Conservation (phyloP, 1,284 basidiomycete genomes). For the Microbotryum silenes-acaulis region DNA sequence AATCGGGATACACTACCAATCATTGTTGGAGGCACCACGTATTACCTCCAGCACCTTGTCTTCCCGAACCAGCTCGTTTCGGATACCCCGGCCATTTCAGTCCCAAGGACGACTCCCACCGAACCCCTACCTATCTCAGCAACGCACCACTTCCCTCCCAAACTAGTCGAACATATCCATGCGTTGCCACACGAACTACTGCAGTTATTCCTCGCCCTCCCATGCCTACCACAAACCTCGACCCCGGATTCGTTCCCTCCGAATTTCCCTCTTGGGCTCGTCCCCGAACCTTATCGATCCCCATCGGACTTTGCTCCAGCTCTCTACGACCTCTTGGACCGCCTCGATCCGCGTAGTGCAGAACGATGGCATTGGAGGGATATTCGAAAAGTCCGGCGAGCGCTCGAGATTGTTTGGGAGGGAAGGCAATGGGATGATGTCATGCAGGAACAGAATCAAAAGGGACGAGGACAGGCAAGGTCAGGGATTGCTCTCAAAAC, state of each 20-base stretch:
- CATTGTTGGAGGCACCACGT: slow-evolving; percentile 88
- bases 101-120: neutral
- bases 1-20: slow-evolving; percentile 63
- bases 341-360: slow-evolving; percentile 68
- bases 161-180: slow-evolving; percentile 33
- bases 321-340: slow-evolving; percentile 60
- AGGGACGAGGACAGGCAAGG: slow-evolving; percentile 47
- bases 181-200: slow-evolving; percentile 49
- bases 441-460: slow-evolving; percentile 54
- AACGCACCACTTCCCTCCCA: slow-evolving; percentile 30
- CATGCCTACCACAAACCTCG: slow-evolving; percentile 25
- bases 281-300: slow-evolving; percentile 49
- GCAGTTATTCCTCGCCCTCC: slow-evolving; percentile 44
- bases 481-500: slow-evolving; percentile 7
- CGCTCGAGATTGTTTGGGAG: slow-evolving; percentile 70
- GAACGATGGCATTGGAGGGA: slow-evolving; percentile 93
- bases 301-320: slow-evolving; percentile 51
- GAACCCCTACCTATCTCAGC: slow-evolving; percentile 8
- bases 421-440: slow-evolving; percentile 60
- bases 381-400: slow-evolving; percentile 77
- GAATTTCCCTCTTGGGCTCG: slow-evolving; percentile 39
- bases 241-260: slow-evolving; percentile 29
- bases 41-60: slow-evolving; percentile 88
- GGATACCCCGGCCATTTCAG: slow-evolving; percentile 3
- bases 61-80: slow-evolving; percentile 42